Evolutionary conservation across 139 green algal species (phyloP), one percentile per base, ranked within the genome.

Genomic region (Gonium pectorale): DNA sequence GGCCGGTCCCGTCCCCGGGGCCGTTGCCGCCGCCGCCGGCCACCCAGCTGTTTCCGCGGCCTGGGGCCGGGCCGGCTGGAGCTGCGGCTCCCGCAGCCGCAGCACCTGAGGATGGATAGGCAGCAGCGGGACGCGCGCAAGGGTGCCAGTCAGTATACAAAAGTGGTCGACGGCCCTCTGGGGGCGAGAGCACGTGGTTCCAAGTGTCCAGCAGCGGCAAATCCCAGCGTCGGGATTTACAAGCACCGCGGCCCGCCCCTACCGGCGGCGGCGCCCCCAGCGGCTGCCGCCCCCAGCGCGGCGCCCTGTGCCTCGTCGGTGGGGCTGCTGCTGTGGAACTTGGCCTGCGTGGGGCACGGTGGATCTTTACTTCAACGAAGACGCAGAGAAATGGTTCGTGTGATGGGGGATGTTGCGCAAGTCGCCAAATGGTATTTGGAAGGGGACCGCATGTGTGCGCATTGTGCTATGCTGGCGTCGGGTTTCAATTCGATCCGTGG

Each of bases 291-390:
- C 63, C 19, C 49, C 66, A 27, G 37, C n/a, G n/a, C 38, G 3
- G 41, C 46, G 21, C 70, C 70, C 54, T 68, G 46, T 15, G 2
- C 35, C n/a, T 62, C 75, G 17, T 72, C 75, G 31, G 38, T 33
- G 8, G 54, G 21, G 15, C 38, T 31, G 27, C 33, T 54, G 52
- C 37, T 67, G 73, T 83, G 64, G 83, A 88, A 88, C 64, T 88
- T 88, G 72, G 71, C 79, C 63, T 84, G 78, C 7, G 5, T 22
- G 24, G 7, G 15, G 54, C 54, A 29, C 54, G n/a, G 54, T n/a
- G n/a, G n/a, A n/a, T n/a, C n/a, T n/a, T n/a, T n/a, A n/a, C n/a
- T n/a, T n/a, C n/a, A n/a, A n/a, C n/a, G n/a, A n/a, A n/a, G n/a
- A n/a, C n/a, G n/a, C n/a, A n/a, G n/a, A n/a, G n/a, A n/a, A n/a